These are phyloP conservation scores for Angophora floribunda DNA, from an alignment of 345 rosid species.

Conservation along the genomic window DNA sequence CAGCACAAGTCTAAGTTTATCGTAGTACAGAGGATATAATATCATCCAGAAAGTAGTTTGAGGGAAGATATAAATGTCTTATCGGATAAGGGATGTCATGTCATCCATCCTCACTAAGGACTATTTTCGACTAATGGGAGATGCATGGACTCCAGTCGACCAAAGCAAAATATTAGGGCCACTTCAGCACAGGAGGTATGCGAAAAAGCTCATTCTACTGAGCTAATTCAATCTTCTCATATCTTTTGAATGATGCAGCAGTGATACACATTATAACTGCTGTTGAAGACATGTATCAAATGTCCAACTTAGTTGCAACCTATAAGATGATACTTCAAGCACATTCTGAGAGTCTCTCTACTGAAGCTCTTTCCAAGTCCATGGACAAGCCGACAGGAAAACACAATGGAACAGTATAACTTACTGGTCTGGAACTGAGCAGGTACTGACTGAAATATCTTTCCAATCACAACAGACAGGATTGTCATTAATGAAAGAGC, in stretches of 20 bases:
- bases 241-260: background rate
- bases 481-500: conserved; percentile 95
- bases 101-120: background rate
- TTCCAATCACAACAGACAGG: conserved; percentile 85
- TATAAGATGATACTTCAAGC: background rate
- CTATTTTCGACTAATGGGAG: background rate
- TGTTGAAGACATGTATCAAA: background rate
- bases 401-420: conserved; percentile 1
- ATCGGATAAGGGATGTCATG: background rate
- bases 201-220: background rate
- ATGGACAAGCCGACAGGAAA: background rate
- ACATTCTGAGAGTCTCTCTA: background rate
- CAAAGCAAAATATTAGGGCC: background rate
- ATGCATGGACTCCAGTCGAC: background rate
- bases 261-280: background rate
- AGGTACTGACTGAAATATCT: conserved; percentile 88
- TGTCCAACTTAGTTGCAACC: background rate
- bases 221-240: background rate
- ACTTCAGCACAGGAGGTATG: background rate
- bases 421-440: conserved; percentile 97
- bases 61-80: background rate
- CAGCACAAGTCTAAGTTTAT: background rate
- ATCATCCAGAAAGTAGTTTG: background rate
- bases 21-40: background rate
- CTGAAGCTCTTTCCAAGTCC: background rate